Evolutionary conservation across 2,329 filamentous ascomycete genomes (phyloP).

Genomic region (Rosellinia necatrix): DNA sequence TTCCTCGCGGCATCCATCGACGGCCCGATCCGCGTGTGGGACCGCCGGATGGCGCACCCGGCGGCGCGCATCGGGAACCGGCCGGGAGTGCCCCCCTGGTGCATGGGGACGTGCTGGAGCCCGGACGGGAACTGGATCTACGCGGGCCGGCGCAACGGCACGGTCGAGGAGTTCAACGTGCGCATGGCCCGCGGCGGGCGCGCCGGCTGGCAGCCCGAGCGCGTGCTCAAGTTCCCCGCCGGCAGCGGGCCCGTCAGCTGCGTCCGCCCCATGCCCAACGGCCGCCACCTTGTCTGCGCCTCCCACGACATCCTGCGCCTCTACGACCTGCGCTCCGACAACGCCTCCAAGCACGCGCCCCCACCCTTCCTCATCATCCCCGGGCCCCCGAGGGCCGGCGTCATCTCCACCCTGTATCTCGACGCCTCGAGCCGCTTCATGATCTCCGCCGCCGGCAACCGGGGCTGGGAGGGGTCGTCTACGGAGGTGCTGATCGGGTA

Average conservation of each 20-base stretch:
- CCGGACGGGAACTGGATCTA: slow-evolving; percentile 96
- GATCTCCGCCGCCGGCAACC: slow-evolving; percentile 87
- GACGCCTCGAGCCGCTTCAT: slow-evolving; percentile 90
- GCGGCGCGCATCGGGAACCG: slow-evolving; percentile 78
- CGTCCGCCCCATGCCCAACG: slow-evolving; percentile 88
- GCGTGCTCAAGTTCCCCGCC: slow-evolving; percentile 83
- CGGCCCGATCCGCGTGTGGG: slow-evolving; percentile 91
- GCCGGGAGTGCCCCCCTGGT: slow-evolving; percentile 87
- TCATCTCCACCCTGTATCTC: slow-evolving; percentile 83
- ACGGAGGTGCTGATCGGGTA: slow-evolving; percentile 95
- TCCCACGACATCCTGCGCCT: slow-evolving; percentile 92
- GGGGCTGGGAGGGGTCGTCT: slow-evolving; percentile 89
- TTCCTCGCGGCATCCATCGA: slow-evolving; percentile 91
- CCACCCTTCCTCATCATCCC: slow-evolving; percentile 97
- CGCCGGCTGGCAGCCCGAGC: slow-evolving; percentile 71
- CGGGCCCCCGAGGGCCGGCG: slow-evolving; percentile 79
- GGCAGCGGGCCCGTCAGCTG: slow-evolving; percentile 91
- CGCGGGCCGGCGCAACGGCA: slow-evolving; percentile 85
- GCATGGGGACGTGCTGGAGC: slow-evolving; percentile 96
- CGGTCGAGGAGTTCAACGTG: slow-evolving; percentile 91
- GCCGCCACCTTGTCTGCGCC: slow-evolving; percentile 87
- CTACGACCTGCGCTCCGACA: slow-evolving; percentile 79
- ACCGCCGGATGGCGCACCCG: slow-evolving; percentile 74
- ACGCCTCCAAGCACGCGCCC: slow-evolving; percentile 70
- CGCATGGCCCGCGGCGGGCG: slow-evolving; percentile 70